Conservation (phyloP, 179 eudicot genomes). For the Heliamphora ciliata region DNA sequence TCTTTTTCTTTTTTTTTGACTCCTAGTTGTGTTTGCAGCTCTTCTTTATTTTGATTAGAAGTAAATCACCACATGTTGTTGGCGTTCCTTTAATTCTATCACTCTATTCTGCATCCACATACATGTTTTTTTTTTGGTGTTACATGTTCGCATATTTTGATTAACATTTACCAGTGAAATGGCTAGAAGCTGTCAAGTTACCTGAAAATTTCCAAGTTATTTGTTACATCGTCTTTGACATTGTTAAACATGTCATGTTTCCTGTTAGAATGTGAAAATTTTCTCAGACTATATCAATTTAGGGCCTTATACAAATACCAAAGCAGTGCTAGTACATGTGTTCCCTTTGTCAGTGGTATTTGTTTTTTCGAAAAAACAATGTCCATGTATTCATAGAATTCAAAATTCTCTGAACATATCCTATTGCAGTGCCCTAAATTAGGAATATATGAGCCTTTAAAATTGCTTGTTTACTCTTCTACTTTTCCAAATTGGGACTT, state of each 20-base stretch:
- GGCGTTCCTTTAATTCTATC: not conserved
- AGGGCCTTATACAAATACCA: not conserved
- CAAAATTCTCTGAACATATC: not conserved
- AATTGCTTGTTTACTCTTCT: not conserved
- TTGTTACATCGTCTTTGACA: not conserved
- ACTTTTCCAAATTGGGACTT: too few relatives aligned
- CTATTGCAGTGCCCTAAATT: not conserved
- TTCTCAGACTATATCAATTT: not conserved
- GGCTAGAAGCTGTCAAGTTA: not conserved
- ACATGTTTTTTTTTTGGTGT: not conserved
- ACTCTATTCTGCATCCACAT: too few relatives aligned
- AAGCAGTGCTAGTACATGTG: not conserved
- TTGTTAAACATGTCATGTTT: not conserved
- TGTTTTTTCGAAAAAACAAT: too few relatives aligned
- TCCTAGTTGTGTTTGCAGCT: too few relatives aligned
- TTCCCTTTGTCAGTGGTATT: too few relatives aligned
- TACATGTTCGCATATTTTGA: too few relatives aligned
- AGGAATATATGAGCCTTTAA: not conserved
- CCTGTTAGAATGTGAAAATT: not conserved
- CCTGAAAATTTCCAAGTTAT: not conserved
- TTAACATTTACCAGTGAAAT: not conserved
- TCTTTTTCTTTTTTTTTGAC: too few relatives aligned
- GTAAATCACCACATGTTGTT: not conserved
- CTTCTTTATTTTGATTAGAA: too few relatives aligned
- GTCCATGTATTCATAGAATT: not conserved